These are phyloP conservation scores for Lodderomyces pseudojiufengensis DNA, from an alignment of 1,139 yeast species.

Conservation along the genomic window DNA sequence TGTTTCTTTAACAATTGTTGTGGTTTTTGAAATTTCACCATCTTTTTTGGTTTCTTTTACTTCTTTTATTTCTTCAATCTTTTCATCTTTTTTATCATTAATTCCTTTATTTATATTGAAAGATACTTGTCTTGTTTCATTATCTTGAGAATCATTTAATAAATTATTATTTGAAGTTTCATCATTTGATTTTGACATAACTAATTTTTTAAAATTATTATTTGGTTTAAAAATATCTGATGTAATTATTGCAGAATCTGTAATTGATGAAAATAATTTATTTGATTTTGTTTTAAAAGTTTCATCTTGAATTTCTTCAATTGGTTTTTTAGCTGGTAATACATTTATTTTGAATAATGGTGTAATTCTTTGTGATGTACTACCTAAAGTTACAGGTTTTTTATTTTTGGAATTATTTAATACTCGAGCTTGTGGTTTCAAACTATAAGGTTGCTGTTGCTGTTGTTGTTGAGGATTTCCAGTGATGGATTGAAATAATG, in stretches of 20 bases:
- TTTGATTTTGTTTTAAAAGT: conserved; percentile 14
- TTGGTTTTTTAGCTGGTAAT: conserved; percentile 13
- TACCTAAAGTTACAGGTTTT: conserved; percentile 56
- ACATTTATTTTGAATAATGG: conserved; percentile 39
- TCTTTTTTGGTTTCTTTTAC: conserved; percentile 17
- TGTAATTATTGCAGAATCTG: conserved; percentile 65
- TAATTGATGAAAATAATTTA: conserved; percentile 27
- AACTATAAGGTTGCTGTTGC: conserved; percentile 13
- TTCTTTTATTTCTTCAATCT: conserved; percentile 3
- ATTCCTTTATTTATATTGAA: conserved; percentile 20
- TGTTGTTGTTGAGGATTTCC: conserved; percentile 18
- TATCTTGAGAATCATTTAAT: conserved; percentile 41
- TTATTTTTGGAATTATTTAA: conserved; percentile 26
- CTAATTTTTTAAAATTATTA: conserved; percentile 51
- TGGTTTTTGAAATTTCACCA: conserved; percentile 1
- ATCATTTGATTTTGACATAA: conserved; percentile 44
- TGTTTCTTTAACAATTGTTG: conserved; percentile 15
- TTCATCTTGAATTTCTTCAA: conserved; percentile 17
- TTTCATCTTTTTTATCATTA: conserved; percentile 11
- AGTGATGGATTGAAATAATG: conserved; percentile 50
- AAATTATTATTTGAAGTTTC: conserved; percentile 30
- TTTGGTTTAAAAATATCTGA: conserved; percentile 74
- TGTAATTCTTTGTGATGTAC: conserved; percentile 56
- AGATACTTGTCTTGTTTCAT: conserved; percentile 31
- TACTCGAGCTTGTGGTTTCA: conserved; percentile 51